These are phyloP conservation scores for Boletus vermiculosoides DNA, from an alignment of 768 basidiomycete genomes.

Conservation along the genomic window DNA sequence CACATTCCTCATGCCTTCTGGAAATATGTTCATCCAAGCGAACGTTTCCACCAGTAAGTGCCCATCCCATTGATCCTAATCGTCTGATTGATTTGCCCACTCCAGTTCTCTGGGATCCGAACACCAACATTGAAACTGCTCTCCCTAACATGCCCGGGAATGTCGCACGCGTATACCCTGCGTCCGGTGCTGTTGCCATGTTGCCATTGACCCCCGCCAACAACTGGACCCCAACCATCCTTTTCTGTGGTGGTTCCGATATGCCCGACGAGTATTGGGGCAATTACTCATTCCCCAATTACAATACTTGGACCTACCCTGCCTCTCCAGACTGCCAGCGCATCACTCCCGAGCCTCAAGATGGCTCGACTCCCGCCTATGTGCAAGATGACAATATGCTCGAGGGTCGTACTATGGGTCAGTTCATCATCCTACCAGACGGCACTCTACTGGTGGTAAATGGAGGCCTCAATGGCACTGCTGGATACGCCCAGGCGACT, in stretches of 20 bases:
- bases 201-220: constrained; percentile 88
- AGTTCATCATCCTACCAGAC: constrained; percentile 82
- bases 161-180: constrained; percentile 87
- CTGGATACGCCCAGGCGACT: constrained; percentile 72
- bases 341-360: constrained; percentile 81
- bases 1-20: constrained; percentile 71
- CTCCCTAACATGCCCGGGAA: constrained; percentile 71
- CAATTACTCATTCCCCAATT: constrained; percentile 68
- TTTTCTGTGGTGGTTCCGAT: constrained; percentile 90
- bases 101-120: constrained; percentile 52
- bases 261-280: constrained; percentile 77
- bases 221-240: constrained; percentile 77
- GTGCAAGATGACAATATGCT: constrained; percentile 74
- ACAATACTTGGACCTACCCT: constrained; percentile 72
- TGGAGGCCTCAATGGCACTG: constrained; percentile 83
- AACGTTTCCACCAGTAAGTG: constrained; percentile 47
- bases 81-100: neutral
- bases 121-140: constrained; percentile 53
- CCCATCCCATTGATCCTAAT: neutral
- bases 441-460: constrained; percentile 77
- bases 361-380: constrained; percentile 60
- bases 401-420: constrained; percentile 85
- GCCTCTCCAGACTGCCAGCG: constrained; percentile 75
- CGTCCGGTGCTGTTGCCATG: constrained; percentile 86
- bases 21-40: constrained; percentile 79